phyloP scores from a whole-genome alignment of 371 early-diverging fungal genomes.

The Cokeromyces recurvatus region DNA sequence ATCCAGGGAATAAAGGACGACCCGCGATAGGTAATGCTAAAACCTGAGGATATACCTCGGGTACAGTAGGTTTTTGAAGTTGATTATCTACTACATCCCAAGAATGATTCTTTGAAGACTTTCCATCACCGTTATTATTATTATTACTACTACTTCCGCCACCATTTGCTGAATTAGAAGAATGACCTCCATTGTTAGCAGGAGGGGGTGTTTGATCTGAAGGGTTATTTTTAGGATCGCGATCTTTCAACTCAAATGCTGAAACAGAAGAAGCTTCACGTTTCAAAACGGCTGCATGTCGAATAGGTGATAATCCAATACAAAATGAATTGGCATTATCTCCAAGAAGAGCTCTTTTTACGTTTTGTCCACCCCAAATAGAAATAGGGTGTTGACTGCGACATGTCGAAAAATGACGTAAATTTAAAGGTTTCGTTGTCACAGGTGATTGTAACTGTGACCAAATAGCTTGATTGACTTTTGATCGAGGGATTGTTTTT shows the following conservation, averaged over 20 bases:
- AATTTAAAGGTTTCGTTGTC: slow-evolving; percentile 11
- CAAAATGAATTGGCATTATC: too few relatives aligned
- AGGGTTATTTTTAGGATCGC: slow-evolving; percentile 32
- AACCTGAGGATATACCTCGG: slow-evolving; percentile 86
- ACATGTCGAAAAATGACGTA: slow-evolving; percentile 27
- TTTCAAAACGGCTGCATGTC: slow-evolving; percentile 21
- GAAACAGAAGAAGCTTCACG: slow-evolving; percentile 19
- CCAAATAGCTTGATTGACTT: slow-evolving; percentile 32
- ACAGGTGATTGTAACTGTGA: slow-evolving; percentile 29
- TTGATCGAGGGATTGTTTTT: slow-evolving; percentile 44
- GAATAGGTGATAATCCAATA: slow-evolving; percentile 35
- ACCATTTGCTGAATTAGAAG: neutral
- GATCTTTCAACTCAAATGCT: slow-evolving; percentile 23
- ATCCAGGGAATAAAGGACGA: slow-evolving; percentile 94
- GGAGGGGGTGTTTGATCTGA: slow-evolving; percentile 17
- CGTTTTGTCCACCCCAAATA: slow-evolving; percentile 46
- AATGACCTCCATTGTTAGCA: slow-evolving; percentile 2
- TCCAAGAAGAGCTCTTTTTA: too few relatives aligned
- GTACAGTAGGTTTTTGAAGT: slow-evolving; percentile 72
- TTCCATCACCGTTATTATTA: slow-evolving; percentile 15
- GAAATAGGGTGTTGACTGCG: slow-evolving; percentile 22
- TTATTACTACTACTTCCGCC: slow-evolving; percentile 24
- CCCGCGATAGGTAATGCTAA: slow-evolving; percentile 91
- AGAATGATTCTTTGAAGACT: slow-evolving; percentile 9
- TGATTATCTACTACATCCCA: slow-evolving; percentile 40